Percentiles rank a stretch among this genome's conserved stretches.
Conservation (phyloP, 164 flowering plant species). For the Berberis vulgaris region DNA sequence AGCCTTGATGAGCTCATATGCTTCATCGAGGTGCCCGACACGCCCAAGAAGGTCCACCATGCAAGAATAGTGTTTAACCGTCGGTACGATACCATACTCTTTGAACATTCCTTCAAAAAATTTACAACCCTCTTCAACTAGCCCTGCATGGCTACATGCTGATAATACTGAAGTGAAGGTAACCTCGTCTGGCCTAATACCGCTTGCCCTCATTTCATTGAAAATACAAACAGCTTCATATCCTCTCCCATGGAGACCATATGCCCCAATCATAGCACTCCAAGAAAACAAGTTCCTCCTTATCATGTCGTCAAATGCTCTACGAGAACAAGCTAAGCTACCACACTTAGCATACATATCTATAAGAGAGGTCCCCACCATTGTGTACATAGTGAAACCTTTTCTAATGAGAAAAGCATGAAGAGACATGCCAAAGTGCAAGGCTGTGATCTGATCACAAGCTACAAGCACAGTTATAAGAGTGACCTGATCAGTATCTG, state of each 20-base stretch:
- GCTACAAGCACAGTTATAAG: conserved; percentile 17
- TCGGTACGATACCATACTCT: conserved; percentile 24
- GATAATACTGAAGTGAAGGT: conserved; percentile 37
- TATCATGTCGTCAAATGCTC: conserved; percentile 32
- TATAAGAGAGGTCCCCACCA: conserved; percentile 33
- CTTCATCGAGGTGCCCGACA: conserved; percentile 35
- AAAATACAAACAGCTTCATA: conserved; percentile 28
- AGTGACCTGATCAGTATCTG: conserved; percentile 26
- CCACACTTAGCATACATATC: conserved; percentile 62
- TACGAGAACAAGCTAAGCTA: conserved; percentile 22
- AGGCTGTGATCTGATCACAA: conserved; percentile 18
- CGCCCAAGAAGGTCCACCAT: conserved; percentile 47
- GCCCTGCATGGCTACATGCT: conserved; percentile 48
- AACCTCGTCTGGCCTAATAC: conserved; percentile 34
- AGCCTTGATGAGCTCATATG: conserved; percentile 25
- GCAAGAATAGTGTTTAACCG: conserved; percentile 32
- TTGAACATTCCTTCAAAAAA: conserved; percentile 24
- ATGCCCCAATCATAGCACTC: conserved; percentile 42
- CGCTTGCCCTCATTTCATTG: conserved; percentile 20
- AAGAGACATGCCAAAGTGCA: conserved; percentile 19
- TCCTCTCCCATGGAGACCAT: conserved; percentile 36
- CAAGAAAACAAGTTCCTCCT: conserved; percentile 32
- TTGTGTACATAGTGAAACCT: conserved; percentile 10
- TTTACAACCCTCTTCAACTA: conserved; percentile 29
- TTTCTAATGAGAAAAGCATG: conserved; percentile 16